phyloP scores from a whole-genome alignment of 2,329 filamentous ascomycete species.

The Dothidotthia symphoricarpi region DNA sequence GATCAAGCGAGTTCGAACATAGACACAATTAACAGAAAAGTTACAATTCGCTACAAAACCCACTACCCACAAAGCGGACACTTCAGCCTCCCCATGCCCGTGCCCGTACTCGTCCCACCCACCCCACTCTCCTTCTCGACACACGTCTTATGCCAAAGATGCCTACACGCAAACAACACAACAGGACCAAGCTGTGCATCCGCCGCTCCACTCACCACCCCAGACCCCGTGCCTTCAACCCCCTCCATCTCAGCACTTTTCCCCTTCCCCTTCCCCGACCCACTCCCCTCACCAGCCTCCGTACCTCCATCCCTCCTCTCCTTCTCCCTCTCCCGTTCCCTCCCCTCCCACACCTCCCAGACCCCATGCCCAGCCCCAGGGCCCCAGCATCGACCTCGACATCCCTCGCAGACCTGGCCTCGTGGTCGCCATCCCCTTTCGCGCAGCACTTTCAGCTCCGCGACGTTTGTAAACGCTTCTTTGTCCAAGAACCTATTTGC shows the following conservation, averaged over 20 bases:
- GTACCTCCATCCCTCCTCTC: constrained; percentile 40
- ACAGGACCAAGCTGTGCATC: constrained; percentile 13
- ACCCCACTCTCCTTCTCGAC: constrained; percentile 23
- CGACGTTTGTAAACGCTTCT: constrained; percentile 81
- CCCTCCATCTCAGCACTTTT: constrained; percentile 45
- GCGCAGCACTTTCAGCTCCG: constrained; percentile 69
- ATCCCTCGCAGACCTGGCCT: constrained; percentile 84
- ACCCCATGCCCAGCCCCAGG: constrained; percentile 75
- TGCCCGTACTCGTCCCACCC: constrained; percentile 1
- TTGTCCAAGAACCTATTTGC: constrained; percentile 85
- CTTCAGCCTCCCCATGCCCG: constrained; percentile 22
- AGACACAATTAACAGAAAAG: not conserved
- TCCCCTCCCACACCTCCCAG: constrained; percentile 77
- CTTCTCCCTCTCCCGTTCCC: constrained; percentile 46
- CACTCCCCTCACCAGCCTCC: constrained; percentile 46
- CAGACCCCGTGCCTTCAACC: constrained; percentile 38
- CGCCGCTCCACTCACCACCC: constrained; percentile 47
- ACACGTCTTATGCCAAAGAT: constrained; percentile 42
- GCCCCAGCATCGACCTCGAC: constrained; percentile 80
- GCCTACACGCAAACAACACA: constrained; percentile 43
- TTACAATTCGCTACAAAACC: not conserved
- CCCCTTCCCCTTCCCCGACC: constrained; percentile 47
- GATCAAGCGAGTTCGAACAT: too few species aligned
- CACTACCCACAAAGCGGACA: constrained; percentile 35
- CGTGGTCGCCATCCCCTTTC: constrained; percentile 86